Evolutionary conservation across 768 basidiomycete genomes (phyloP), one percentile per base, ranked within the genome.

Genomic region (Leucocoprinus sp.): DNA sequence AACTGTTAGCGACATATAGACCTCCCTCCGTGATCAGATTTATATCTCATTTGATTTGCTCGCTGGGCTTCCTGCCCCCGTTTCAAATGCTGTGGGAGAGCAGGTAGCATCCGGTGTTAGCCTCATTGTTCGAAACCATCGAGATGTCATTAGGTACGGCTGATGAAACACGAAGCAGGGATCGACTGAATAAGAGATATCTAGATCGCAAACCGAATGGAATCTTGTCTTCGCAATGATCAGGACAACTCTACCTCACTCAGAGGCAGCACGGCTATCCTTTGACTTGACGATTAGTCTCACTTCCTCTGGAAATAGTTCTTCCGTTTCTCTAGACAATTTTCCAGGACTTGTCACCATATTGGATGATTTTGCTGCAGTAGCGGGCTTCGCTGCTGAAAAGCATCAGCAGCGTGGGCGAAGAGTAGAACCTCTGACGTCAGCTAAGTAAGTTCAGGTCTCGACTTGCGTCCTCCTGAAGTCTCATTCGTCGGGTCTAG

Each of bases 11-110:
- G n/a, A 5, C 6, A 2, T 48, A 11, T 54, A 93, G 90, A 75
- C 84, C 37, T 72, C 77, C 12, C 70, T 97, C 40, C 82, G 91
- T 12, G 96, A 98, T 60, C 96, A 98, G 63, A 74, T 97, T 8
- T 98, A 93, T 63, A 74, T 97, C 38, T 91, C 95, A 0, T 82
- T 99, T 49, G 95, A 99, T 59, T 71, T 92, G 21, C 71, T 99
- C 15, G 80, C 90, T 4, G 80, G 84, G 28, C 65, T 98, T 8
- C 88, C 93, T 1, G 67, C 80, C 1, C 57, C 66, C 1, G 78
- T 93, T n/a, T 75, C 89, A 15, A 84, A 74, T 52, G 79, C 87
- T 0, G 87, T 96, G 5, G 88, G 90, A 7, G 93, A 97, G 60
- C 93, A 97, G 60, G 74, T 96, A n/a, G 71, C 82, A 39, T 78